Evolutionary conservation across 441 rosid species (phyloP).

Genomic region (Daphne laureola): DNA sequence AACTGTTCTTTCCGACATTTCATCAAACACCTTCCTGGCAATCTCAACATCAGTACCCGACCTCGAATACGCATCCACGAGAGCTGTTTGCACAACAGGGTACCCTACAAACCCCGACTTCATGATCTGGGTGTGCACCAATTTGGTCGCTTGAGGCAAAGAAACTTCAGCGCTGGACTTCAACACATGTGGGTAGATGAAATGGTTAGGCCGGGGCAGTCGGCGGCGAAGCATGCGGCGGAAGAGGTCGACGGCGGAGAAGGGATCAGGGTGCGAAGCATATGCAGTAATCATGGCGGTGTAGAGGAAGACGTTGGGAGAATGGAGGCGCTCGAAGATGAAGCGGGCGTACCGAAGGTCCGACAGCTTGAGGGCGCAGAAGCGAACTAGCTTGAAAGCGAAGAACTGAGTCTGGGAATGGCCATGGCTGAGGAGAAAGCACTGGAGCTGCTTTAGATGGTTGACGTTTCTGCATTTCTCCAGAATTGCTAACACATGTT

Average conservation of each 20-base stretch:
- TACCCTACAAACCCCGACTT: slow-evolving; percentile 48
- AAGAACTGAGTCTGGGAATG: slow-evolving; percentile 52
- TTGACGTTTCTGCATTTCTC: slow-evolving; percentile 41
- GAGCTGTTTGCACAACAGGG: slow-evolving; percentile 72
- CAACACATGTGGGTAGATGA: slow-evolving; percentile 63
- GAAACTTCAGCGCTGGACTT: slow-evolving; percentile 35
- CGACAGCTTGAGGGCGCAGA: slow-evolving; percentile 46
- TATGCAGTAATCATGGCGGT: slow-evolving; percentile 71
- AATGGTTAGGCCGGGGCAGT: slow-evolving; percentile 59
- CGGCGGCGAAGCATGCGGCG: slow-evolving; percentile 47
- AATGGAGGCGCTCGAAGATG: slow-evolving; percentile 39
- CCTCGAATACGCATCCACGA: slow-evolving; percentile 59
- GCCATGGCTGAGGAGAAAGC: slow-evolving; percentile 42
- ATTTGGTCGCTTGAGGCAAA: slow-evolving; percentile 24
- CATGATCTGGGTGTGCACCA: slow-evolving; percentile 50
- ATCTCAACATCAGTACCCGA: slow-evolving; percentile 22
- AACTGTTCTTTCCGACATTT: slow-evolving; percentile 42
- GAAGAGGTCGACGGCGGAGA: slow-evolving; percentile 43
- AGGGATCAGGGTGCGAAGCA: slow-evolving; percentile 34
- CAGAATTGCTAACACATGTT: slow-evolving; percentile 27
- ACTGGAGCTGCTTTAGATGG: slow-evolving; percentile 75
- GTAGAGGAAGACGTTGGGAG: slow-evolving; percentile 61
- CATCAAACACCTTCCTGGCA: slow-evolving; percentile 47
- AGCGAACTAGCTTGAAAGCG: slow-evolving; percentile 71
- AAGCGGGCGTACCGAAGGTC: slow-evolving; percentile 53